phyloP scores from a whole-genome alignment of 768 basidiomycete species.

The Psilocybe cyanescens region DNA sequence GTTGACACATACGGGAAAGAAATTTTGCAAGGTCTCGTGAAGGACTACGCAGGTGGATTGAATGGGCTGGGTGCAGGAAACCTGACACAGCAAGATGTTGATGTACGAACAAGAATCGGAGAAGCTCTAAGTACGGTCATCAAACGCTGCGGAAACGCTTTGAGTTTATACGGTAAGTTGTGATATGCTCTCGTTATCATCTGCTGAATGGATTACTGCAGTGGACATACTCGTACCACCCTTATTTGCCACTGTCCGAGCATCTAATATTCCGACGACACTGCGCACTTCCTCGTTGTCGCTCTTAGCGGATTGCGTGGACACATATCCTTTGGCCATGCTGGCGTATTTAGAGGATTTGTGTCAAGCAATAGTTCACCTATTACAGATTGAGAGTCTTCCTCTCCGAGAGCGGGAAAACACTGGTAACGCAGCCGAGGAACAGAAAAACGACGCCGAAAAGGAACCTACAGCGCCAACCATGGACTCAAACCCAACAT shows the following conservation, averaged over 20 bases:
- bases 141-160: slow-evolving; percentile 67
- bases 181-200: background rate
- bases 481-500: slow-evolving; percentile 64
- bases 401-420: slow-evolving; percentile 24
- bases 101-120: slow-evolving; percentile 75
- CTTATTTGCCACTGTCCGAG: slow-evolving; percentile 66
- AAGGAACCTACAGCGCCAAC: slow-evolving; percentile 24
- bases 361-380: slow-evolving; percentile 70
- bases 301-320: slow-evolving; percentile 75
- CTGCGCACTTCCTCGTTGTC: slow-evolving; percentile 65
- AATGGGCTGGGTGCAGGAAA: slow-evolving; percentile 51
- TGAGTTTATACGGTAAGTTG: slow-evolving; percentile 68
- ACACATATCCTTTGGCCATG: slow-evolving; percentile 64
- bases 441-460: background rate
- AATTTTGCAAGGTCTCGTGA: slow-evolving; percentile 68
- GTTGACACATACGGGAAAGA: slow-evolving; percentile 79
- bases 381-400: slow-evolving; percentile 68
- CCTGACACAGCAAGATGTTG: slow-evolving; percentile 66
- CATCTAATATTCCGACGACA: slow-evolving; percentile 64
- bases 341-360: slow-evolving; percentile 67
- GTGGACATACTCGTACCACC: slow-evolving; percentile 76
- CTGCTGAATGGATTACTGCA: slow-evolving; percentile 29
- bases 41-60: slow-evolving; percentile 61
- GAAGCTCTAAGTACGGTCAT: slow-evolving; percentile 86
- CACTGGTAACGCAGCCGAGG: slow-evolving; percentile 1